Base-by-base conservation (phyloP, 164 flowering plant genomes). In the Tinospora cordifolia region DNA sequence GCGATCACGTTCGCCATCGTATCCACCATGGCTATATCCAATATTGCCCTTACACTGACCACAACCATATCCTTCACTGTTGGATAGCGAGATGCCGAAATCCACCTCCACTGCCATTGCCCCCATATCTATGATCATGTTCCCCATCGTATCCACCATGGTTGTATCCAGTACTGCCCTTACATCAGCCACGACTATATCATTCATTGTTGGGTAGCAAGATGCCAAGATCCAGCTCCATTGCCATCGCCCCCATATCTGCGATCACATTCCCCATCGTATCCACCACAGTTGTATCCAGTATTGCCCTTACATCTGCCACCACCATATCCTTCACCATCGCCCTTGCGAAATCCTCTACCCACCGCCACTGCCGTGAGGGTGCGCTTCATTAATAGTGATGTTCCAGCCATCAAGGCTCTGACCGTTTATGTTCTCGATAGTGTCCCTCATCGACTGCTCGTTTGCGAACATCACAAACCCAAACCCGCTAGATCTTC, bases 341-440 rank as follows among this genome's bases (percentile, higher is more conserved):
- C n/a, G n/a, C n/a, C n/a, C n/a, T n/a, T n/a, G n/a, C n/a, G n/a
- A n/a, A n/a, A n/a, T n/a, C n/a, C n/a, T n/a, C n/a, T n/a, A n/a
- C n/a, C n/a, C n/a, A n/a, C n/a, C 76, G 8, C 72, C 69, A 11
- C 73, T 47, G 1, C 72, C 46, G 2, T 73, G 57, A 57, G 66
- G 27, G 66, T 75, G 77, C 7, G 77, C 77, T 12, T 75, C 73
- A 60, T 75, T 75, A 26, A 75, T 73, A 22, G 77, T 75, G 25
- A 75, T 75, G 19, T 47, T 75, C 2, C 77, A 38, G 2, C 77
- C 77, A 25, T 70, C 77, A 65, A 75, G 77, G 3, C 36, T 24
- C 69, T 75, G 77, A 5, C 77, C 77, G 22, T 75, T 75, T 73
- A 75, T 75, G 19, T 69, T 69, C 27, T 75, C 73, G 24, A 75